Base-by-base conservation (phyloP, 176 grass and related monocot species). In the Panicum miliaceum region DNA sequence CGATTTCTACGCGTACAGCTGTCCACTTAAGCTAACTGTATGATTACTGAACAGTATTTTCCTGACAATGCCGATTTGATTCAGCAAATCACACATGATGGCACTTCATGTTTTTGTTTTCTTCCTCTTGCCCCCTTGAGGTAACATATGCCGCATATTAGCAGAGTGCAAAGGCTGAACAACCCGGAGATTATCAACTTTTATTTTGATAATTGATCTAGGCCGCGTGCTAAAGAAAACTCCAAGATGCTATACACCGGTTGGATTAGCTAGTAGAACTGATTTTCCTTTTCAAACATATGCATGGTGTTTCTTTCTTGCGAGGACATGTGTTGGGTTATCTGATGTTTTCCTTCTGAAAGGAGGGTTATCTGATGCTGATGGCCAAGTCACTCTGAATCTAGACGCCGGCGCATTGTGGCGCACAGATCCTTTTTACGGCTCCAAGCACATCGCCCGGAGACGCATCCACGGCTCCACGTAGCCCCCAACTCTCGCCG, bases 401-500 rank as follows among this genome's bases (percentile, higher is more conserved):
- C 26, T 68, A 8, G 78, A 68, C 78, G 47, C 47, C 64, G 12
- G 29, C 62, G 18, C 12, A 20, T 75, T 42, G 18, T 29, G 8
- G 8, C 43, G 10, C 29, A 37, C 32, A 38, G 6, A 68, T 67
- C 12, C 12, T 12, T 9, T 18, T 77, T 80, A 7, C 1, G 19
- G 62, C 78, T 6, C 27, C 43, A 0, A 64, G 16, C 47, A 15
- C n/a, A 43, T 29, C 18, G 48, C 22, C 22, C 10, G 20, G 19
- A 75, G 22, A 77, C 6, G 85, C 86, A 8, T 53, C 29, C 29
- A 53, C 7, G 80, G 37, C 42, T 81, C 82, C 77, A 86, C 86
- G 79, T 64, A 48, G 42, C 65, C 34, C 57, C 64, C 36, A 45
- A 1, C 26, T 15, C 27, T 53, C 22, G 19, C 7, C 64, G 19